phyloP scores from a whole-genome alignment of 2,329 filamentous ascomycete species.

The Microcyclosporella mali region DNA sequence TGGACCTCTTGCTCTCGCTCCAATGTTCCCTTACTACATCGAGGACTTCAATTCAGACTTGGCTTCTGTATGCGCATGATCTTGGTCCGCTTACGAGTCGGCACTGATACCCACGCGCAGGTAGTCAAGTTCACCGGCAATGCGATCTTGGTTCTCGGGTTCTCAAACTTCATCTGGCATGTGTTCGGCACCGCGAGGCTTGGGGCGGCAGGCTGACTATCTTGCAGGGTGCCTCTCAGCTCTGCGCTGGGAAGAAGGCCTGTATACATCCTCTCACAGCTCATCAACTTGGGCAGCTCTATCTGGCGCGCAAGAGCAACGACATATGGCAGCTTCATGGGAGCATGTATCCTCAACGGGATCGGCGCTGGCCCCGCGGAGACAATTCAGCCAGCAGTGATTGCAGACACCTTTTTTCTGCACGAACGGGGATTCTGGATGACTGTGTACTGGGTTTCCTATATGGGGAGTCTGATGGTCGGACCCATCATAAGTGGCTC shows the following conservation, averaged over 20 bases:
- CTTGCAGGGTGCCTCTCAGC: conserved; percentile 50
- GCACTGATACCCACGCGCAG: conserved; percentile 1
- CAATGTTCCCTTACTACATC: conserved; percentile 57
- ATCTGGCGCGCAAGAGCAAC: conserved; percentile 55
- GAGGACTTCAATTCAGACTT: conserved; percentile 44
- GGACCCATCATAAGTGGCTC: conserved; percentile 52
- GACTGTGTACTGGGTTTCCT: conserved; percentile 55
- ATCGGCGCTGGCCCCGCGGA: conserved; percentile 58
- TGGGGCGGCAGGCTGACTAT: background rate
- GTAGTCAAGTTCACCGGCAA: conserved; percentile 54
- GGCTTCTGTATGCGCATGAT: conserved; percentile 3
- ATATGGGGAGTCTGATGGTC: conserved; percentile 58
- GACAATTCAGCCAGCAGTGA: conserved; percentile 56
- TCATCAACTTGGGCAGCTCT: conserved; percentile 48
- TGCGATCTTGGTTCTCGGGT: conserved; percentile 52
- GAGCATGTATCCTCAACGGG: conserved; percentile 54
- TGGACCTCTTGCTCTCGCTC: conserved; percentile 49
- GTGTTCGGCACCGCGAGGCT: conserved; percentile 4
- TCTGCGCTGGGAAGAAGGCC: conserved; percentile 51
- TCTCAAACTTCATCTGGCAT: conserved; percentile 56
- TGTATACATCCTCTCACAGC: conserved; percentile 47
- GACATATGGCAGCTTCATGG: conserved; percentile 58
- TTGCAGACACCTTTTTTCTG: conserved; percentile 60
- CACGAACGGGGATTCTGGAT: conserved; percentile 56
- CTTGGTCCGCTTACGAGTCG: background rate